Evolutionary conservation across 2,329 filamentous ascomycete species (phyloP), one percentile per base, ranked within the genome.

Genomic region (Hymenotorrendiella dingleyae): DNA sequence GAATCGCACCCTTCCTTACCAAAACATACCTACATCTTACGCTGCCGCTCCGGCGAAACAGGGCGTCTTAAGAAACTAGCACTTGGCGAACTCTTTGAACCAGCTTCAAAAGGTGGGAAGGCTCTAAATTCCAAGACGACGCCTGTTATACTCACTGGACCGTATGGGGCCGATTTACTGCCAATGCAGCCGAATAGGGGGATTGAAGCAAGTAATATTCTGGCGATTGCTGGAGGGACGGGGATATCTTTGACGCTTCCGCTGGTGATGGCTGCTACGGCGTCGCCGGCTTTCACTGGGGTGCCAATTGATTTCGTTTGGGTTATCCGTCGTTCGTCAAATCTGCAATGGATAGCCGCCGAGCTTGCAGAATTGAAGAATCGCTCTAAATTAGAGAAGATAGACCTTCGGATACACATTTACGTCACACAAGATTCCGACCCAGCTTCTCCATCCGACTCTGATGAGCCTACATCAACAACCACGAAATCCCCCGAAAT

Each of bases 11-110:
- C 45, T 40, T 62, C 68, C 0, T 50, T 57, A 2, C 67, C 74
- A 8, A 62, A 64, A 28, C 75, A 80, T 50, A 70, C 72, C 12
- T 80, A 80, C 52, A 68, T 80, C 36, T 65, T 82, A 46, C 67
- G 78, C 4, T 75, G 74, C 4, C 76, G 76, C 47, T 62, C 63
- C 0, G 80, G 80, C 9, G 77, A 82, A 59, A 84, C 80, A 0
- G 36, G 39, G 2, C 45, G 46, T 2, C 40, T 57, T 1, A 50
- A 49, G 16, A 29, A 26, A 19, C 48, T 55, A 3, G 45, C 42
- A 0, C 69, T 64, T 46, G 72, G 27, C 8, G n/a, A 33, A 28
- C 12, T 28, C 11, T 5, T 6, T 10, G 16, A 26, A 10, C 32
- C n/a, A 16, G n/a, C 32, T 14, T 28, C 22, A 12, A 38, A 34